Conservation (phyloP, 2,329 filamentous ascomycete species). For the Xylaria sp. region DNA sequence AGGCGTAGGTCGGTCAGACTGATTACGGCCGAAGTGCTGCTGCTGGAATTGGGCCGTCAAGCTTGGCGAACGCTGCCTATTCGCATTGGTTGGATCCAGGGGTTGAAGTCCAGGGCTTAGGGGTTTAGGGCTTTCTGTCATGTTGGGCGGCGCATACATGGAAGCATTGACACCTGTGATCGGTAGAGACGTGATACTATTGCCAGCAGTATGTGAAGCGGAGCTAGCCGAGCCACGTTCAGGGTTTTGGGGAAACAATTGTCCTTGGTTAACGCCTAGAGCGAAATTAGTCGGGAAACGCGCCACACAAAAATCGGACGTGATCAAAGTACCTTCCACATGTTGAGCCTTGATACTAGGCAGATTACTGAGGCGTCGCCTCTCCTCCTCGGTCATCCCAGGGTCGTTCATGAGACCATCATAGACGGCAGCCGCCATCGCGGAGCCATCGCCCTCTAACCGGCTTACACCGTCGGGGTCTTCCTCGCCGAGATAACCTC, state of each 20-base stretch:
- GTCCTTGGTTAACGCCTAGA: constrained; percentile 42
- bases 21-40: constrained; percentile 54
- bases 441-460: constrained; percentile 47
- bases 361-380: constrained; percentile 63
- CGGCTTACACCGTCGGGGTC: constrained; percentile 55
- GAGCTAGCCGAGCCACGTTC: constrained; percentile 52
- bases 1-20: constrained; percentile 51
- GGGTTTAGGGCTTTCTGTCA: constrained; percentile 85
- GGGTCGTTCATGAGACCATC: constrained; percentile 51
- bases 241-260: constrained; percentile 58
- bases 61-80: constrained; percentile 60
- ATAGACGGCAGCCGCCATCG: constrained; percentile 54
- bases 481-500: constrained; percentile 73
- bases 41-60: constrained; percentile 61
- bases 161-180: constrained; percentile 40
- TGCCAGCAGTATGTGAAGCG: constrained; percentile 49
- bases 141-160: constrained; percentile 65
- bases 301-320: constrained; percentile 48
- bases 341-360: constrained; percentile 71
- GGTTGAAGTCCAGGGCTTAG: constrained; percentile 57
- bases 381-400: constrained; percentile 55
- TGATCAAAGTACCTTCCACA: constrained; percentile 45
- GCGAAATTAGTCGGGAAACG: constrained; percentile 79
- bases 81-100: constrained; percentile 47
- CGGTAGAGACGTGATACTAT: constrained; percentile 46